phyloP scores from a whole-genome alignment of 805 yeast species.

The Starmera caribaea region DNA sequence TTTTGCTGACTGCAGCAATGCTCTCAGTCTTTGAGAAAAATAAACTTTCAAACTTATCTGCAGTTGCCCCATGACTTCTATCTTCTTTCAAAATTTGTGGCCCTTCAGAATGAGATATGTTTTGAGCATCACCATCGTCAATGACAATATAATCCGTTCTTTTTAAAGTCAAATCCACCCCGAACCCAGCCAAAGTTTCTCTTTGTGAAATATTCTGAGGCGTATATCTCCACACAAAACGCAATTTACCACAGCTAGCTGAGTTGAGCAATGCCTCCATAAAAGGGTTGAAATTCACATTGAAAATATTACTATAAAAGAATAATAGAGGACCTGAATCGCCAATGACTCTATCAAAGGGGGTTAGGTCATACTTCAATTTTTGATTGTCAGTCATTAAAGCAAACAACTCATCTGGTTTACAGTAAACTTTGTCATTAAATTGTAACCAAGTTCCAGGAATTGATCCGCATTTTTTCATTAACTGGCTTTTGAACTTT shows the following conservation, averaged over 20 bases:
- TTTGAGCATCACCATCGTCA: slow-evolving; percentile 41
- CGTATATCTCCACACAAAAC: slow-evolving; percentile 69
- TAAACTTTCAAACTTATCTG: slow-evolving; percentile 5
- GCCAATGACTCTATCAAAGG: slow-evolving; percentile 64
- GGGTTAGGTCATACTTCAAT: slow-evolving; percentile 14
- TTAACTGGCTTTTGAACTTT: slow-evolving; percentile 10
- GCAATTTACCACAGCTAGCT: slow-evolving; percentile 53
- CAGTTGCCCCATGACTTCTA: too few relatives aligned
- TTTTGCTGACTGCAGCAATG: slow-evolving; percentile 21
- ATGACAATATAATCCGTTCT: slow-evolving; percentile 57
- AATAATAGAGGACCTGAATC: slow-evolving; percentile 40
- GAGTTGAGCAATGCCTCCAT: slow-evolving; percentile 49
- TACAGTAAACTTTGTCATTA: slow-evolving; percentile 49
- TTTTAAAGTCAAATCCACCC: slow-evolving; percentile 53
- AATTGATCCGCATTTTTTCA: slow-evolving; percentile 12
- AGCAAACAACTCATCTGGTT: slow-evolving; percentile 70
- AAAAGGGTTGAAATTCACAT: slow-evolving; percentile 42
- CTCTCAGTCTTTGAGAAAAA: slow-evolving; percentile 18
- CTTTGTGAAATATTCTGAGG: slow-evolving; percentile 22
- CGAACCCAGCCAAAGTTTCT: slow-evolving; percentile 48
- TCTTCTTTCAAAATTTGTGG: slow-evolving; percentile 11
- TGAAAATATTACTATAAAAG: slow-evolving; percentile 56
- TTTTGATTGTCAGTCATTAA: slow-evolving; percentile 41
- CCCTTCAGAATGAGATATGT: slow-evolving; percentile 14
- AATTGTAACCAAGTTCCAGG: slow-evolving; percentile 39